A percentile compares a stretch with the other conserved stretches of the same genome.
phyloP scores from a whole-genome alignment of 1,284 basidiomycete species.

The Tylopilus sp. region DNA sequence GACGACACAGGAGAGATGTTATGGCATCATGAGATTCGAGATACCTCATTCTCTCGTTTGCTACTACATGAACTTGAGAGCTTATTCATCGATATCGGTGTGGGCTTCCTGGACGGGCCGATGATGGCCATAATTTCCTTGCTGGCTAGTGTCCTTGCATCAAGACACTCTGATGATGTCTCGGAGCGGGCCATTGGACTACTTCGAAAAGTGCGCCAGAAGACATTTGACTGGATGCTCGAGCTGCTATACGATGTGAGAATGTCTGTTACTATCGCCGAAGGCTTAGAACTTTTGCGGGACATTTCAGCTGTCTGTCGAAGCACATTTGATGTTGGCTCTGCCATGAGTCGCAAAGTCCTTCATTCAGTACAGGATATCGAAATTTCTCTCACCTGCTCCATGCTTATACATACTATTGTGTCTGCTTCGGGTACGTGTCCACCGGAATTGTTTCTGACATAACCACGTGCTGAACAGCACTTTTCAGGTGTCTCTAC shows the following conservation, averaged over 20 bases:
- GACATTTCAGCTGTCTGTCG: neutral
- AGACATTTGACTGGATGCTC: neutral
- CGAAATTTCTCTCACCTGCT: neutral
- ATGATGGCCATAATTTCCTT: constrained; percentile 14
- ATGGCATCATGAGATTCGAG: constrained; percentile 39
- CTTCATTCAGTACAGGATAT: neutral
- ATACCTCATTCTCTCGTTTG: constrained; percentile 34
- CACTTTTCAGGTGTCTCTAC: neutral
- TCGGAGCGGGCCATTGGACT: neutral
- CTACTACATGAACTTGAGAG: constrained; percentile 39
- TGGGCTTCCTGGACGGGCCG: neutral
- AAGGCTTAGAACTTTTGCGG: neutral
- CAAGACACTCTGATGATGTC: neutral
- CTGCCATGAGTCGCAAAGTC: neutral
- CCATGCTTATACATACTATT: neutral
- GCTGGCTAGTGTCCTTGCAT: neutral
- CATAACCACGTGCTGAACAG: too few species aligned
- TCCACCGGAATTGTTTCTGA: neutral
- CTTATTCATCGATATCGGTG: neutral
- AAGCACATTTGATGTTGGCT: constrained; percentile 3
- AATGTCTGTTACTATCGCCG: neutral
- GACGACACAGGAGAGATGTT: constrained; percentile 12
- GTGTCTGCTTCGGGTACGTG: neutral
- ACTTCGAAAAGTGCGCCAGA: neutral
- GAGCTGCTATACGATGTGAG: neutral